These are phyloP conservation scores for Kernera saxatilis DNA, from an alignment of 345 rosid species.

Conservation along the genomic window DNA sequence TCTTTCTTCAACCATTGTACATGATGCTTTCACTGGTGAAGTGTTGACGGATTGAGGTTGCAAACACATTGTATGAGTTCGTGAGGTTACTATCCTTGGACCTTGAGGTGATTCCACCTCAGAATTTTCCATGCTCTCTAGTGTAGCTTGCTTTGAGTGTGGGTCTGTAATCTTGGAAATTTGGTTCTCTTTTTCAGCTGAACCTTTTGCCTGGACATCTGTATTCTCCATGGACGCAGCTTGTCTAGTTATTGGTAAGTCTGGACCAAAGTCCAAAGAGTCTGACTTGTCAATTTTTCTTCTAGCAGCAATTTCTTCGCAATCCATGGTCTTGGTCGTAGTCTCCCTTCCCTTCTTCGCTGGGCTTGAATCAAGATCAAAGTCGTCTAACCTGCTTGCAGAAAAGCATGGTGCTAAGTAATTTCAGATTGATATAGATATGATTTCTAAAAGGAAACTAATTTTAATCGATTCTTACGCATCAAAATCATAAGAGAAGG, in stretches of 20 bases:
- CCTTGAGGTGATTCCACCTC: slow-evolving; percentile 26
- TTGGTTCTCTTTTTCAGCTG: slow-evolving; percentile 32
- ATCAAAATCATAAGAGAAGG: slow-evolving; percentile 73
- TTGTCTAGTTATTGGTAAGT: slow-evolving; percentile 2
- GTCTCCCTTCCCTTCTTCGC: slow-evolving; percentile 36
- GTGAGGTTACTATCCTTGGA: slow-evolving; percentile 21
- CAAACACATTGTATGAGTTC: slow-evolving; percentile 21
- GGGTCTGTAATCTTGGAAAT: slow-evolving; percentile 22
- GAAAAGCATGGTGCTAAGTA: slow-evolving; percentile 24
- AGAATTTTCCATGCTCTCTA: slow-evolving; percentile 24
- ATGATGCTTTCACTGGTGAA: slow-evolving; percentile 14
- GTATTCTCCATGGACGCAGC: slow-evolving; percentile 13
- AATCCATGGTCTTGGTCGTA: slow-evolving; percentile 25
- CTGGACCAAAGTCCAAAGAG: slow-evolving; percentile 22
- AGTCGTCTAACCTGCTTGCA: slow-evolving; percentile 52
- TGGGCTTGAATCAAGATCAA: slow-evolving; percentile 43
- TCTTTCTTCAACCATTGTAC: slow-evolving; percentile 8
- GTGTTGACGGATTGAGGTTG: slow-evolving; percentile 20
- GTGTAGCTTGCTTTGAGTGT: slow-evolving; percentile 17
- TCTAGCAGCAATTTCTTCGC: slow-evolving; percentile 29
- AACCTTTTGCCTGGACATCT: slow-evolving; percentile 28
- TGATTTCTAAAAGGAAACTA: background rate
- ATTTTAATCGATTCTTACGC: slow-evolving; percentile 39
- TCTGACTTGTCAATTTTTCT: slow-evolving; percentile 17
- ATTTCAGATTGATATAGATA: background rate